phyloP scores from a whole-genome alignment of 768 basidiomycete genomes.

The Pulveroboletus sp. region DNA sequence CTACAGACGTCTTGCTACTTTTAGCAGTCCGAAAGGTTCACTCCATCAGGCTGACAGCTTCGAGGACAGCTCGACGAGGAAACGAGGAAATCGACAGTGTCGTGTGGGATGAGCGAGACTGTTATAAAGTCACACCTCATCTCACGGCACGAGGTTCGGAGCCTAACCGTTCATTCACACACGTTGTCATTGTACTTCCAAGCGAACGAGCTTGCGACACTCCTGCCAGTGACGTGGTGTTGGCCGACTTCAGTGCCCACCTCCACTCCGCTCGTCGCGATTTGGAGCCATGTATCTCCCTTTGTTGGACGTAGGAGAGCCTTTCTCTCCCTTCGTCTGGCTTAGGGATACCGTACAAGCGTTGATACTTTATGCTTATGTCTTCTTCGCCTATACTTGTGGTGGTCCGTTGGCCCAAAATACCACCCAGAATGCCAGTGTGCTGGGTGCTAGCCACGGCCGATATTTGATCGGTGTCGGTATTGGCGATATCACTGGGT shows the following conservation, averaged over 20 bases:
- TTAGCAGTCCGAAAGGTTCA: neutral
- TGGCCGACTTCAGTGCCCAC: neutral
- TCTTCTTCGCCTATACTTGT: constrained; percentile 36
- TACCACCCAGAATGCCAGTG: neutral
- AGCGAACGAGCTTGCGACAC: neutral
- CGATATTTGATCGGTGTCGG: constrained; percentile 26
- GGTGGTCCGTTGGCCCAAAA: constrained; percentile 24
- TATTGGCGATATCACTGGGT: constrained; percentile 75
- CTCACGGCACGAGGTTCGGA: no score
- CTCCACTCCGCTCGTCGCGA: neutral
- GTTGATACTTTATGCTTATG: constrained; percentile 39
- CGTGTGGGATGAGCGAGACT: no score
- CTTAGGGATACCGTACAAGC: constrained; percentile 38
- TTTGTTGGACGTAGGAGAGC: constrained; percentile 10
- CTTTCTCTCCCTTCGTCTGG: constrained; percentile 15
- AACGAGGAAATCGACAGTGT: neutral
- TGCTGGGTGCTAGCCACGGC: constrained; percentile 6
- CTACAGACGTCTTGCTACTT: neutral
- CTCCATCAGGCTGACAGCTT: neutral
- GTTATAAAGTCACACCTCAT: no score
- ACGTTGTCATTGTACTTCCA: neutral
- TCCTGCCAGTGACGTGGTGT: neutral
- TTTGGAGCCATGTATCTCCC: constrained; percentile 20
- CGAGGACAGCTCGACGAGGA: neutral
- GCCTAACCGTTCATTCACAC: neutral